Percentiles rank a stretch among this genome's conserved stretches.
Conservation (phyloP, 164 flowering plant genomes). For the Umbellularia californica region DNA sequence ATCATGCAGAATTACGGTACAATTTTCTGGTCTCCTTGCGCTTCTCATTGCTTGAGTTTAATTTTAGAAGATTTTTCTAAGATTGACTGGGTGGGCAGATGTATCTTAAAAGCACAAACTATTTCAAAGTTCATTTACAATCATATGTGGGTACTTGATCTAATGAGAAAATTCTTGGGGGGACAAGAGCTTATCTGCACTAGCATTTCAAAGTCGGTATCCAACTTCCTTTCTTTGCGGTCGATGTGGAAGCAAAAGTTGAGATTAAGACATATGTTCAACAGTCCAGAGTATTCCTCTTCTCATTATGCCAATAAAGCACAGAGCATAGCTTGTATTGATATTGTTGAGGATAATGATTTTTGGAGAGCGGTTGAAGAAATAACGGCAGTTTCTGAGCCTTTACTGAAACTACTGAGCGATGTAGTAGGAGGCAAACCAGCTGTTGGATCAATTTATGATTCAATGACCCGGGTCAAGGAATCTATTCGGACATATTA, state of each 20-base stretch:
- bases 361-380: conserved; percentile 87
- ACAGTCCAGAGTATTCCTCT: conserved; percentile 58
- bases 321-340: conserved; percentile 48
- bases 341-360: conserved; percentile 64
- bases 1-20: conserved; percentile 64
- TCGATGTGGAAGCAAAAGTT: conserved; percentile 60
- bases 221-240: conserved; percentile 73
- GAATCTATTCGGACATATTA: conserved; percentile 90
- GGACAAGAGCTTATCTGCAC: conserved; percentile 69
- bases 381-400: conserved; percentile 82
- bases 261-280: conserved; percentile 72
- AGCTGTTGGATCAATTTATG: conserved; percentile 74
- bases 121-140: conserved; percentile 78
- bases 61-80: conserved; percentile 84
- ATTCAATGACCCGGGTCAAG: conserved; percentile 79
- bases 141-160: conserved; percentile 55
- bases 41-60: conserved; percentile 70
- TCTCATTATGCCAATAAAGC: conserved; percentile 50
- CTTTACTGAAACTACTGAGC: conserved; percentile 68
- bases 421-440: conserved; percentile 83
- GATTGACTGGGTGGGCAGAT: conserved; percentile 78
- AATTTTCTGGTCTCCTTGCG: conserved; percentile 81
- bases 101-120: conserved; percentile 69
- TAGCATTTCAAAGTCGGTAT: conserved; percentile 65
- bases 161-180: conserved; percentile 71